Conservation (phyloP, 306 rosid genomes). For the Vicia sativa region DNA sequence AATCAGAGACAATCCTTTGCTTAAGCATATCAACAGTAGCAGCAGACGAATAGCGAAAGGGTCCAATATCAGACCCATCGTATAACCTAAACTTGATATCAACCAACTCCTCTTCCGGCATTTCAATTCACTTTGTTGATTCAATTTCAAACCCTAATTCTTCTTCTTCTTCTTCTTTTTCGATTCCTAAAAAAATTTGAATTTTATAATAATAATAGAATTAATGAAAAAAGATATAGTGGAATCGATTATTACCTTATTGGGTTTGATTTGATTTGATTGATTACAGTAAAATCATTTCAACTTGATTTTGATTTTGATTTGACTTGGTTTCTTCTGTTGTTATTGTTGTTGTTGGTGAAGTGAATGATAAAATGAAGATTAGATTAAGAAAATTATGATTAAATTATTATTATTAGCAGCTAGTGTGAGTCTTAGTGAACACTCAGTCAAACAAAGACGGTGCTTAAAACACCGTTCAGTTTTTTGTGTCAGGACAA, state of each 20-base stretch:
- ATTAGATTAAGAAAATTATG: background rate
- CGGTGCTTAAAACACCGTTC: constrained; percentile 2
- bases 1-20: constrained; percentile 87
- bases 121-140: constrained; percentile 46
- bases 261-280: constrained; percentile 17
- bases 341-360: constrained; percentile 22
- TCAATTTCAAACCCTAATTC: constrained; percentile 37
- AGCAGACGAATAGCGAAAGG: constrained; percentile 78
- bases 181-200: constrained; percentile 36
- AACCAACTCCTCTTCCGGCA: constrained; percentile 88
- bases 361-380: constrained; percentile 10
- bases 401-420: background rate
- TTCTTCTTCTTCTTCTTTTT: background rate
- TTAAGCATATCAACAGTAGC: constrained; percentile 87
- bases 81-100: constrained; percentile 83
- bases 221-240: background rate
- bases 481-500: background rate
- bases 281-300: constrained; percentile 28
- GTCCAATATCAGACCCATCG: constrained; percentile 88
- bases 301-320: background rate
- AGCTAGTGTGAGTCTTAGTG: background rate
- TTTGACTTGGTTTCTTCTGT: constrained; percentile 36
- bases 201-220: no score
- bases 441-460: background rate
- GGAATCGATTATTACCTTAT: constrained; percentile 14